A percentile compares a stretch with the other conserved stretches of the same genome.
Conservation (phyloP, 306 rosid species). For the Lupinus albus region DNA sequence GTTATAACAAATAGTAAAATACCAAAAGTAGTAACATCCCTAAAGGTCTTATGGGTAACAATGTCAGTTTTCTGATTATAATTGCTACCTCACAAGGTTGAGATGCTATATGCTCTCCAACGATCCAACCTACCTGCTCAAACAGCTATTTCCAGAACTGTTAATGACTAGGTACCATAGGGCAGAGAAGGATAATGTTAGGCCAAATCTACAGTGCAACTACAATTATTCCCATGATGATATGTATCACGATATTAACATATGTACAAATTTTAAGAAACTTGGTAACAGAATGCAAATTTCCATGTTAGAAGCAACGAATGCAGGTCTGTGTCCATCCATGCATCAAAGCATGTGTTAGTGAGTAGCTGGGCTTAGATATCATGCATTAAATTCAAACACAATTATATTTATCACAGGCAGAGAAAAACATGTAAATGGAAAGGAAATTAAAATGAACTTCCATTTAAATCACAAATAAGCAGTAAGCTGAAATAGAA, state of each 20-base stretch:
- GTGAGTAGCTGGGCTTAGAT: not conserved
- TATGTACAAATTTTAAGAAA: not conserved
- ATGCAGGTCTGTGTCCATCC: conserved; percentile 18
- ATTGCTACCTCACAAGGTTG: conserved; percentile 8
- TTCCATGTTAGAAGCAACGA: conserved; percentile 4
- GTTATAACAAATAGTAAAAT: not conserved
- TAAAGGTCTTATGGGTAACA: not conserved
- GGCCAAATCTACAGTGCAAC: conserved; percentile 20
- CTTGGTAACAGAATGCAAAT: conserved; percentile 8
- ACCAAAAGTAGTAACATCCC: not conserved
- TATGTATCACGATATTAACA: not conserved
- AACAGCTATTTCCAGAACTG: conserved; percentile 3
- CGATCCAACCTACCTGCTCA: conserved; percentile 16
- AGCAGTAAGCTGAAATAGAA: conserved; percentile 35
- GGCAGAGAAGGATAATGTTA: conserved; percentile 9
- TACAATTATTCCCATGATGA: conserved; percentile 15
- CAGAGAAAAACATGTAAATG: not conserved
- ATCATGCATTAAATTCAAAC: conserved; percentile 39
- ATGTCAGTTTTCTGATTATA: conserved; percentile 3
- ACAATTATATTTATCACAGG: conserved; percentile 1
- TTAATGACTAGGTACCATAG: conserved; percentile 11
- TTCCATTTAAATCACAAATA: conserved; percentile 17
- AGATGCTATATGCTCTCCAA: conserved; percentile 7
- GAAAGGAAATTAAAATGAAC: conserved; percentile 15
- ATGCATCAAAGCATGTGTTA: conserved; percentile 4